Base-by-base conservation (phyloP, 768 basidiomycete genomes). In the Phanerochaete sordida region DNA sequence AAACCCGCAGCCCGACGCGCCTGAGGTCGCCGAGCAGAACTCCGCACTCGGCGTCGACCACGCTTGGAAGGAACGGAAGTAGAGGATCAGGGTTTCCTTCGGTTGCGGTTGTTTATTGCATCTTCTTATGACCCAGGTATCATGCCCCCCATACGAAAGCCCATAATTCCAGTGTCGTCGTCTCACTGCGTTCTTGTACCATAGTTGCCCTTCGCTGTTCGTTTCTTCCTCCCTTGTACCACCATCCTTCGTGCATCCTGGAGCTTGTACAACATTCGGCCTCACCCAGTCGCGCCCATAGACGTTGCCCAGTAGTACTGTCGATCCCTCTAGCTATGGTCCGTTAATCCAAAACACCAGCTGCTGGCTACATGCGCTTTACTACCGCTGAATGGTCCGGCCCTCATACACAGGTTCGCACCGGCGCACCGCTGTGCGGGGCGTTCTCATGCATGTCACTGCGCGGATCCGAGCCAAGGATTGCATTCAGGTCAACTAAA, bases 31-130 rank as follows among this genome's bases (percentile, higher is more conserved):
- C 21, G 76, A 78, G 68, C 73, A 72, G 62, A 79, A 76, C 72
- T 77, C 78, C 48, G 80, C 75, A 68, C 72, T 75, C 60, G 84
- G 79, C 45, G 67, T 81, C 31, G 69, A 77, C 62, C 74, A 75
- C 53, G 78, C 77, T 56, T 81, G 79, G 82, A 79, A 81, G 72
- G 68, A 70, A 62, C 75, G 81, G 65, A 83, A 79, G 69, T 54
- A 39, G 35, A 39, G 81, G 56, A 47, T 26, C 15, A n/a, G 55
- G 44, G 28, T 26, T 28, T 12, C 23, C 7, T 6, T 23, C n/a
- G n/a, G 21, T 55, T 28, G 44, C 28, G 26, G 47, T 39, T 54
- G 19, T 54, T 54, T 54, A 54, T 54, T 54, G 53, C 53, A 54
- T 39, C 24, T 33, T 43, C 33, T 54, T 33, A 51, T 28, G 50